Base-by-base conservation (phyloP, 2,329 filamentous ascomycete species). In the Epichloe festucae region DNA sequence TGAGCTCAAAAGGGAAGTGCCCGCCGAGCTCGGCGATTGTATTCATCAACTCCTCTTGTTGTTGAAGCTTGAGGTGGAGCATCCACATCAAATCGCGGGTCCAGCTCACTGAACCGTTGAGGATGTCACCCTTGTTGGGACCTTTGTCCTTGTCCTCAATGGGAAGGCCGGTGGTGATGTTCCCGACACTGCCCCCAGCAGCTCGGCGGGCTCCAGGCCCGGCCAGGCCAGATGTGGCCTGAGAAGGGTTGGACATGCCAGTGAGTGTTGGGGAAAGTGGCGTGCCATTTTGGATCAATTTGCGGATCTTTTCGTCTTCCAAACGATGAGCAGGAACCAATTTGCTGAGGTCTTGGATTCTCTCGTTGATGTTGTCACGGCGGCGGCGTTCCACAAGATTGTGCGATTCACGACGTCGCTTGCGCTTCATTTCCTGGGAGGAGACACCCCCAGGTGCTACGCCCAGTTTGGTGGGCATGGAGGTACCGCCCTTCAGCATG, bases 101-200 rank as follows among this genome's bases (percentile, higher is more conserved):
- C 93, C 93, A 98, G 69, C 89, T 89, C 50, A 97, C 93, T 36
- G 91, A 87, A 34, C 93, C 91, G 63, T 97, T 97, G 60, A 98
- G 83, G 54, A 98, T 97, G 61, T 98, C 93, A 47, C 93, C 93
- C 72, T 98, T 98, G 75, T 97, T 97, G 5, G 93, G 93, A 0
- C 93, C 93, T 65, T 97, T 97, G 71, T 98, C 93, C 67, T 97
- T 97, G 59, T 97, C 93, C 61, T 98, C 93, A 38, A 95, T 79
- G 0, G 93, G 91, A 34, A 97, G 77, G 14, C 90, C 89, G 57
- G 91, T 91, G 5, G 89, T 95, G 61, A 96, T 96, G 64, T 87
- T 94, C 39, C 86, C 86, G 6, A 82, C 76, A 6, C 67, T 69
- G n/a, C 74, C 75, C 49, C 84, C 81, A 35, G 85, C 81, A 34